Conservation (phyloP, 495 filamentous ascomycete species). For the Aspergillus conjunctus region DNA sequence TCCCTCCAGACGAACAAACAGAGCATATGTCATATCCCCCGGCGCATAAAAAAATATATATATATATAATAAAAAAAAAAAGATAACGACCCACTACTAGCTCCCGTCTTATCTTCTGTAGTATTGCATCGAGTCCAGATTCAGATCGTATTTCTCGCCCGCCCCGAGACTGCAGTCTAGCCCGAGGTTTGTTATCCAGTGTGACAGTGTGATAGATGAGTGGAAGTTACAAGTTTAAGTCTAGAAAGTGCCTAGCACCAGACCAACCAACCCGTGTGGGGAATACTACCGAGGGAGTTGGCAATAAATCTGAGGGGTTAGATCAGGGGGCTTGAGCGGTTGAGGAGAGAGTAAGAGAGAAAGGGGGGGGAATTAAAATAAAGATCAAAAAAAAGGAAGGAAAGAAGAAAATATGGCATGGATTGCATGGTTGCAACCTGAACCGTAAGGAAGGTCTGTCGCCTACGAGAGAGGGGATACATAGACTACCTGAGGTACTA, state of each 20-base stretch:
- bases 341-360: not conserved
- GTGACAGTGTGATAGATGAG: too few species aligned
- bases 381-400: not conserved
- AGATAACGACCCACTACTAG: not conserved
- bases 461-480: too few species aligned
- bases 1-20: not conserved
- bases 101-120: slow-evolving; percentile 1
- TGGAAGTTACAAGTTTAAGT: too few species aligned
- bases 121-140: not conserved
- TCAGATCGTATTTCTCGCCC: not conserved
- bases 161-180: too few species aligned
- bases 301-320: not conserved
- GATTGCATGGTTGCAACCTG: too few species aligned
- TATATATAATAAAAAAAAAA: not conserved
- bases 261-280: not conserved
- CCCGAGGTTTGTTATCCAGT: not conserved
- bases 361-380: not conserved
- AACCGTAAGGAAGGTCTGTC: too few species aligned
- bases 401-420: not conserved
- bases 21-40: not conserved
- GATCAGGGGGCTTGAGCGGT: not conserved
- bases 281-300: not conserved
- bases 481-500: too few species aligned
- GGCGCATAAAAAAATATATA: not conserved
- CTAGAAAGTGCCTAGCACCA: not conserved